phyloP scores from a whole-genome alignment of 148 eudicot genomes.

The Hydrangea macrophylla region DNA sequence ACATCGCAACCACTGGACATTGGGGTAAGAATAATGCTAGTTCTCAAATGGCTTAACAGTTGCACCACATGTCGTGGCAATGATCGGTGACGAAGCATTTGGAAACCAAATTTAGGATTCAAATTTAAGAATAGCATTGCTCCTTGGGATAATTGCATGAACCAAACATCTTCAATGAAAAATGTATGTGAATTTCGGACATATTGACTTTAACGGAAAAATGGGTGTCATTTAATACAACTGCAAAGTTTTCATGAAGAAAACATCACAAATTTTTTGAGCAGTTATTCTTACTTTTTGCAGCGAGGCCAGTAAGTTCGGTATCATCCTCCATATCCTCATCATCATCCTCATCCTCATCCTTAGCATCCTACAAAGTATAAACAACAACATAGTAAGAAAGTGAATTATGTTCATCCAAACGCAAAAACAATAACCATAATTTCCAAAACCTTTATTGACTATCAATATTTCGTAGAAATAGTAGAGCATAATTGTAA shows the following conservation, averaged over 20 bases:
- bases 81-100: no score
- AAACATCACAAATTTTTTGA: not conserved
- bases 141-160: no score
- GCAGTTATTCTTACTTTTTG: conserved; percentile 54
- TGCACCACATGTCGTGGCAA: no score
- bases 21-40: no score
- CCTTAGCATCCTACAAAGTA: conserved; percentile 41
- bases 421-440: not conserved
- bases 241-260: no score
- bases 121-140: no score
- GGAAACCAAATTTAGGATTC: no score
- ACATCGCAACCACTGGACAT: not conserved
- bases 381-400: not conserved
- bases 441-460: not conserved
- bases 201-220: no score
- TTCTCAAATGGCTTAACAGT: no score
- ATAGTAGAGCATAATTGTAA: not conserved
- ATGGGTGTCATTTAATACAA: no score
- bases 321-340: conserved; percentile 49
- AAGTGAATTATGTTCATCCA: conserved; percentile 5
- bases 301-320: conserved; percentile 45
- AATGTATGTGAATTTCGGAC: no score
- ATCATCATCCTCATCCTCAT: conserved; percentile 38
- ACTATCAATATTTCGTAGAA: not conserved
- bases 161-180: no score